phyloP scores from a whole-genome alignment of 805 yeast genomes.

The Sugiyamaella marilandica region DNA sequence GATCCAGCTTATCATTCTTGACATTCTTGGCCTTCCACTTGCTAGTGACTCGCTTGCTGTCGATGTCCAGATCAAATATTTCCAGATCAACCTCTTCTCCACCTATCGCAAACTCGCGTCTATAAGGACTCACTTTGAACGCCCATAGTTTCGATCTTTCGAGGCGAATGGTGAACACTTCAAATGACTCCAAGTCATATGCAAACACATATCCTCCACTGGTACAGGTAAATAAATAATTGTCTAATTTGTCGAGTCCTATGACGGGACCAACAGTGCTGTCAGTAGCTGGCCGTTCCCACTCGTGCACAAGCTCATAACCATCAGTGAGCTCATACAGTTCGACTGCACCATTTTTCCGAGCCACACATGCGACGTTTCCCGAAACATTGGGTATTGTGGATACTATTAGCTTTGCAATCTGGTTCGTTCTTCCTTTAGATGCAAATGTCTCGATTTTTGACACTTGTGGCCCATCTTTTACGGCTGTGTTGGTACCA shows the following conservation, averaged over 20 bases:
- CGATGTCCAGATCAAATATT: constrained; percentile 35
- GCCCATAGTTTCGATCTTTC: constrained; percentile 12
- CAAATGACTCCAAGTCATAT: constrained; percentile 15
- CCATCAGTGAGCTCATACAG: constrained; percentile 16
- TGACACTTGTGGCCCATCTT: constrained; percentile 60
- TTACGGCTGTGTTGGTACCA: constrained; percentile 77
- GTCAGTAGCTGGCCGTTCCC: constrained; percentile 4
- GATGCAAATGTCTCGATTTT: constrained; percentile 41
- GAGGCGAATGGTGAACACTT: constrained; percentile 28
- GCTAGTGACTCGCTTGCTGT: constrained; percentile 24
- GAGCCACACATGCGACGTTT: constrained; percentile 12
- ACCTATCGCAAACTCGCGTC: constrained; percentile 62
- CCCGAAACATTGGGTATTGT: not conserved
- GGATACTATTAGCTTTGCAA: constrained; percentile 19
- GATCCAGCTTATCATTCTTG: constrained; percentile 68
- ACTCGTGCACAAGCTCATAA: constrained; percentile 18
- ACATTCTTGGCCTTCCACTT: constrained; percentile 77
- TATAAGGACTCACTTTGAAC: constrained; percentile 6
- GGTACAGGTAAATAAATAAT: constrained; percentile 28
- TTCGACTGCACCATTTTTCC: constrained; percentile 19
- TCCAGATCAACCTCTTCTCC: constrained; percentile 78
- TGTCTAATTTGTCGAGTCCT: constrained; percentile 19
- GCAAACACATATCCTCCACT: constrained; percentile 31
- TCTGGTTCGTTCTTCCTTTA: constrained; percentile 38
- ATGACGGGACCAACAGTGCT: constrained; percentile 13